Percentiles rank a stretch among this genome's conserved stretches.
Evolutionary conservation across 805 yeast species (phyloP).

Genomic region (Lipomyces oligophaga): DNA sequence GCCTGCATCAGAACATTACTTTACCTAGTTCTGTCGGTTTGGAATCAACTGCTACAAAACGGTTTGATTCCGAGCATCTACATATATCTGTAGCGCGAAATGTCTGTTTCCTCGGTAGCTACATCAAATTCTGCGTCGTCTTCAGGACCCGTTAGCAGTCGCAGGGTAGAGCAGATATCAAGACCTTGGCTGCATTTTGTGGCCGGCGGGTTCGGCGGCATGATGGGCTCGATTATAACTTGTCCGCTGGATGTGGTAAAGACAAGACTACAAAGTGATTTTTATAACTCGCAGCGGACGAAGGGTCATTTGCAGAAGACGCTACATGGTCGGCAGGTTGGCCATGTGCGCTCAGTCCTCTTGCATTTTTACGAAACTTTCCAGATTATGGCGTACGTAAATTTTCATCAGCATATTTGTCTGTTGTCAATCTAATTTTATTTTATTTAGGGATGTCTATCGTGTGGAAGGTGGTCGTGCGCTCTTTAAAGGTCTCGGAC

Average conservation of each 20-base stretch:
- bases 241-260: slow-evolving; percentile 94
- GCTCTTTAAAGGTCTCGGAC: slow-evolving; percentile 91
- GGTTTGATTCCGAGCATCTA: no score
- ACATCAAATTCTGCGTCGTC: no score
- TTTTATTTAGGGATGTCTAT: slow-evolving; percentile 50
- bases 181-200: slow-evolving; percentile 48
- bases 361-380: slow-evolving; percentile 83
- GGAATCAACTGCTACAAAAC: no score
- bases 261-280: slow-evolving; percentile 89
- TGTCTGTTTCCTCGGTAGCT: no score
- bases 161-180: slow-evolving; percentile 20
- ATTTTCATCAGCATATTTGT: background rate
- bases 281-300: slow-evolving; percentile 42
- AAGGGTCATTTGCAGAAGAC: slow-evolving; percentile 16
- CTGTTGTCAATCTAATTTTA: background rate
- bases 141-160: no score
- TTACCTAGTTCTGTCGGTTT: no score
- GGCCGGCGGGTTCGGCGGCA: slow-evolving; percentile 73
- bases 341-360: slow-evolving; percentile 45
- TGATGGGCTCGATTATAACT: slow-evolving; percentile 93
- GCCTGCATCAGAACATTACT: no score
- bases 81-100: no score
- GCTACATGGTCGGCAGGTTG: slow-evolving; percentile 11
- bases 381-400: slow-evolving; percentile 47
- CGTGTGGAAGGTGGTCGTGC: slow-evolving; percentile 77